These are phyloP conservation scores for Pavlovales sp. DNA, from an alignment of 208 protist genomes.

Conservation along the genomic window DNA sequence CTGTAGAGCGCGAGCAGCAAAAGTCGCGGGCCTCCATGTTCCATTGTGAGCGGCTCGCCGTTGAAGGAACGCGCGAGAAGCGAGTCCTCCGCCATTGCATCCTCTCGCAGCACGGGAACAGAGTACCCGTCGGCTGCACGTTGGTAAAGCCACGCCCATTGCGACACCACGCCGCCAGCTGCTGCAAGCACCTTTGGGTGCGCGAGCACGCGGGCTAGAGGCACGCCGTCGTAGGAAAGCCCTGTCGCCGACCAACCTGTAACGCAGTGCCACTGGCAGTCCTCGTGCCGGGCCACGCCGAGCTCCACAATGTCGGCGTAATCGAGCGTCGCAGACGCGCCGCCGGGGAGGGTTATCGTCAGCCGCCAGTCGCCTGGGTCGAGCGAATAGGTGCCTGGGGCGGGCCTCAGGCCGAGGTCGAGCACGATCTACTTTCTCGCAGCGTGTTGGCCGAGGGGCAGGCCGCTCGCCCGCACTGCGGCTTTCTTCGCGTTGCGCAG, in stretches of 20 bases:
- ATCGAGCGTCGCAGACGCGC: background rate
- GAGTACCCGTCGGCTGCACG: background rate
- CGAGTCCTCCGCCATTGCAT: background rate
- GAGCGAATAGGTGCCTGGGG: background rate
- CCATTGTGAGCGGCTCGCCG: background rate
- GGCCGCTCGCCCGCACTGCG: too few relatives aligned
- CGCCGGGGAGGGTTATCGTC: background rate
- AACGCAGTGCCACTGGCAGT: background rate
- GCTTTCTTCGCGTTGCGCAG: too few relatives aligned
- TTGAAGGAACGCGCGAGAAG: background rate
- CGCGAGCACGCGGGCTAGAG: background rate
- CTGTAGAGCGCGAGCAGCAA: background rate
- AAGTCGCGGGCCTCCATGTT: background rate
- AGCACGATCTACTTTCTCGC: background rate
- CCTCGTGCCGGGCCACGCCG: background rate
- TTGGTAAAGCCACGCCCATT: background rate
- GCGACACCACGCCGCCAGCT: too few relatives aligned
- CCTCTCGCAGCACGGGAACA: background rate
- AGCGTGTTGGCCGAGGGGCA: background rate
- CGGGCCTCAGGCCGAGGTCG: background rate
- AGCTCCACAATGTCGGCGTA: background rate
- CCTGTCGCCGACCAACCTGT: background rate
- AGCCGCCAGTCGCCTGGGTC: background rate
- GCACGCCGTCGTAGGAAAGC: background rate
- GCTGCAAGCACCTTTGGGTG: background rate